Base-by-base conservation (phyloP, 352 stramenopile genomes). In the Salisapilia sapeloensis region DNA sequence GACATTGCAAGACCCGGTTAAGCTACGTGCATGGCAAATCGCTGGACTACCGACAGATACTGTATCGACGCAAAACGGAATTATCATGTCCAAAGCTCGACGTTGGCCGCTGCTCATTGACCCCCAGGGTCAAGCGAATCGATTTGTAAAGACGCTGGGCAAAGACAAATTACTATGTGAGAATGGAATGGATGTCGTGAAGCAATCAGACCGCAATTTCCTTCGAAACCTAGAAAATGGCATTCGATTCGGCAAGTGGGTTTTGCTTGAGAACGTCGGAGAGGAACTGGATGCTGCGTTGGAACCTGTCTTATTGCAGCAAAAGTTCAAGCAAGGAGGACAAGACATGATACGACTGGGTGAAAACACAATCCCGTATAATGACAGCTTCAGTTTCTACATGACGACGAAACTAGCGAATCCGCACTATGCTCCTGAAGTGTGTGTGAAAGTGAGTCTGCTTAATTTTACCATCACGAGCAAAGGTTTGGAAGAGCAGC, bases 381-480 rank as follows among this genome's bases (percentile, higher is more conserved):
- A 93, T 52, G 62, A 92, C 20, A 60, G 49, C 23, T 95, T 95
- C 45, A 55, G 66, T 13, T 92, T 95, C 29, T 93, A 83, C 57
- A 83, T 95, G 57, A 95, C 82, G 8, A 94, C 83, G 1, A 95
- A 94, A 44, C 53, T 95, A 12, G 61, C 81, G 2, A 95, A 95
- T 36, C 83, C 83, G n/a, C 79, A 95, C 38, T 95, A 94, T 27
- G 62, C 79, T 0, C 83, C 83, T 0, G 83, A 94, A 48, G 64
- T 93, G 1, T 89, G 79, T 23, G 80, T 95, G 19, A 95, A 96
- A 54, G 84, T 96, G 21, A 89, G 65, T 47, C 20, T 96, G 13
- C 45, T 94, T 2, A 95, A 96, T 42, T 96, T 96, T 41, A 94
- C 82, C 0, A 93, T 94, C 48, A 96, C 81, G 7, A 79, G 86